These are phyloP conservation scores for Phialocephala subalpina DNA, from an alignment of 2,329 filamentous ascomycete genomes.

Conservation along the genomic window DNA sequence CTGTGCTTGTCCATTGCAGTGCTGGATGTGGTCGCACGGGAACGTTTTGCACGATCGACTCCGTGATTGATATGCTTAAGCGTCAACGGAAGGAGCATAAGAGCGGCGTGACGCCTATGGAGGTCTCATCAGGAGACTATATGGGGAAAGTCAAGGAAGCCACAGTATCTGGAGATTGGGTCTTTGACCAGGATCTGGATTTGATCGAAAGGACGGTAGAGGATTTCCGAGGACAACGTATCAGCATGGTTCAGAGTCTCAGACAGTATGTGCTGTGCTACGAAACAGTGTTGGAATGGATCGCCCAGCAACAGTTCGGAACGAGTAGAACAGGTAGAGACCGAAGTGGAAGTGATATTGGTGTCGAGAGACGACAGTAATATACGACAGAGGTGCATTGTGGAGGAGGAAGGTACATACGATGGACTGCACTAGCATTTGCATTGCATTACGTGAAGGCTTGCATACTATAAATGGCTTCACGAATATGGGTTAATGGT, in stretches of 20 bases:
- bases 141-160: constrained; percentile 26
- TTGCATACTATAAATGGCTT: constrained; percentile 8
- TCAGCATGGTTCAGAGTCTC: constrained; percentile 97
- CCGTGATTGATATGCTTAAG: constrained; percentile 95
- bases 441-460: constrained; percentile 7
- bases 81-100: constrained; percentile 66
- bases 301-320: constrained; percentile 51
- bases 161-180: constrained; percentile 63
- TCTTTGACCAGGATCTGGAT: constrained; percentile 76
- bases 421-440: constrained; percentile 5
- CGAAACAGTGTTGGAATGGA: constrained; percentile 92
- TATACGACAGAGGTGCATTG: background rate
- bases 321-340: constrained; percentile 25
- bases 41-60: constrained; percentile 96
- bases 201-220: constrained; percentile 88
- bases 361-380: constrained; percentile 15
- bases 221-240: constrained; percentile 85
- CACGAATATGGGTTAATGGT: constrained; percentile 4
- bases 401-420: background rate
- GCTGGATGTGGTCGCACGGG: constrained; percentile 96
- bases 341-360: constrained; percentile 38
- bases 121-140: constrained; percentile 45
- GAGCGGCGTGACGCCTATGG: constrained; percentile 51
- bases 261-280: constrained; percentile 96
- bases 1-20: constrained; percentile 92